Percentiles rank a stretch among this genome's conserved stretches.
Conservation (phyloP, 495 filamentous ascomycete species). For the Annulohypoxylon moriforme region DNA sequence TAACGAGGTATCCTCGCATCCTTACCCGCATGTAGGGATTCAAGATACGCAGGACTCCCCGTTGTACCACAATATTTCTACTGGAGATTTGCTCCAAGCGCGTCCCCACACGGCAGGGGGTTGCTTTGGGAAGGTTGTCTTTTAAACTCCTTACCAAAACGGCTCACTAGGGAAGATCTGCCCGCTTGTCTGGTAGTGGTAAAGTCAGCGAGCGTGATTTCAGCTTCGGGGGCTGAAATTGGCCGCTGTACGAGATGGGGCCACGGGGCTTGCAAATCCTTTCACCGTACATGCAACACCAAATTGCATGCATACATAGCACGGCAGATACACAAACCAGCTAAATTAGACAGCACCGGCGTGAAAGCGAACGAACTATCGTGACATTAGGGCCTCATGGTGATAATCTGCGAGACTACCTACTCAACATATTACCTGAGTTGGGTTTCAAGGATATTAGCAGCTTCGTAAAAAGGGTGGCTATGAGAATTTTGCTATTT, state of each 20-base stretch:
- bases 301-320: conserved; percentile 12
- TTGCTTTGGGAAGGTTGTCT: conserved; percentile 23
- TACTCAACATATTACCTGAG: conserved; percentile 3
- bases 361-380: neutral
- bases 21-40: conserved; percentile 16
- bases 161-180: conserved; percentile 25
- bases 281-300: conserved; percentile 8
- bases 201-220: conserved; percentile 13
- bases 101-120: conserved; percentile 15
- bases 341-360: neutral
- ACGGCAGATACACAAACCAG: neutral
- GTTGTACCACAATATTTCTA: conserved; percentile 5
- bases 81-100: conserved; percentile 2
- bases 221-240: conserved; percentile 28
- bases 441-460: conserved; percentile 1
- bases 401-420: conserved; percentile 1
- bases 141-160: conserved; percentile 17
- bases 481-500: neutral
- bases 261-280: conserved; percentile 8
- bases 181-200: conserved; percentile 17
- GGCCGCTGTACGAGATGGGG: neutral
- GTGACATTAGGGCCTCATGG: neutral
- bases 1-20: neutral
- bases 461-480: neutral
- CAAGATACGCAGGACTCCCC: conserved; percentile 27